These are phyloP conservation scores for Pseudozyma sp. DNA, from an alignment of 1,284 basidiomycete species.

Conservation along the genomic window DNA sequence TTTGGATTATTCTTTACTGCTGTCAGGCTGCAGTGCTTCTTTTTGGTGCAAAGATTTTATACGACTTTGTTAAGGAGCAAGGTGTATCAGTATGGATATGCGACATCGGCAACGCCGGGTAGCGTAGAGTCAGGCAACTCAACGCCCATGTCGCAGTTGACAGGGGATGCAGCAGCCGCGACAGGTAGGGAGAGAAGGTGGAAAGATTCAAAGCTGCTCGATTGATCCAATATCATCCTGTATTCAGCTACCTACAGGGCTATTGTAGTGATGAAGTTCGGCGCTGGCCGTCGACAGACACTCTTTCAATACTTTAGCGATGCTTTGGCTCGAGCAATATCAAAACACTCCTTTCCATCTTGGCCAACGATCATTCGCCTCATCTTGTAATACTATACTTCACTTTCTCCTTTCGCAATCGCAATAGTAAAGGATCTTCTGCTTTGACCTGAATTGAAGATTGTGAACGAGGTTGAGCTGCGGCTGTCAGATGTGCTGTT, in stretches of 20 bases:
- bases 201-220: slow-evolving; percentile 37
- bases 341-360: background rate
- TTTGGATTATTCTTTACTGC: slow-evolving; percentile 44
- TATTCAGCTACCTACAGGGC: background rate
- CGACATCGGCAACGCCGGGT: background rate
- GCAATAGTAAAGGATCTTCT: background rate
- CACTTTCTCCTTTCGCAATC: background rate
- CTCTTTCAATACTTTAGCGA: background rate
- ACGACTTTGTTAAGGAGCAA: slow-evolving; percentile 24
- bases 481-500: too few relatives aligned
- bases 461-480: background rate
- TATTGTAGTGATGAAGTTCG: background rate
- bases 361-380: background rate
- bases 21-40: slow-evolving; percentile 47
- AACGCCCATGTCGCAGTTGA: slow-evolving; percentile 24
- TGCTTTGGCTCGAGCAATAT: too few relatives aligned
- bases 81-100: slow-evolving; percentile 40
- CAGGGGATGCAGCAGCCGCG: background rate
- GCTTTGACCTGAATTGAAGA: background rate
- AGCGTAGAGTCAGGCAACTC: slow-evolving; percentile 15
- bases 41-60: slow-evolving; percentile 44
- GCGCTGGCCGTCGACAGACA: slow-evolving; percentile 19
- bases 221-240: slow-evolving; percentile 1
- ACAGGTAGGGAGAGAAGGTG: slow-evolving; percentile 18
- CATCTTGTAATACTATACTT: background rate